Percentiles rank a stretch among this genome's conserved stretches.
Conservation (phyloP, 192 early-diverging fungal species). For the Coemansia sp. region DNA sequence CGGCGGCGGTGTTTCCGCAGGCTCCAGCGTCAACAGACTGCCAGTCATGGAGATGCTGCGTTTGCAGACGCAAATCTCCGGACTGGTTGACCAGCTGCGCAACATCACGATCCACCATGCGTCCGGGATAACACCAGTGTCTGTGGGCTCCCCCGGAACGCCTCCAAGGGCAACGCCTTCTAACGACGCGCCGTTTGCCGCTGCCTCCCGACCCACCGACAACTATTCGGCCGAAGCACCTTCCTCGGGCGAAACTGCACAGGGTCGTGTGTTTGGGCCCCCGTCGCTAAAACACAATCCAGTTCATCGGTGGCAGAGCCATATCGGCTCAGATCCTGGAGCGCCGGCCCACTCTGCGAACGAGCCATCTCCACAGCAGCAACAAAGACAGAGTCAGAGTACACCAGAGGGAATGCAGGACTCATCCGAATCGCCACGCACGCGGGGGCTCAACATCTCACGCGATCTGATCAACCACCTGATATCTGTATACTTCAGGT, state of each 20-base stretch:
- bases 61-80: slow-evolving; percentile 51
- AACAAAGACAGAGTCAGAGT: too few relatives aligned
- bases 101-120: slow-evolving; percentile 36
- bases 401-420: not conserved
- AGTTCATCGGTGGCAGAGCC: not conserved
- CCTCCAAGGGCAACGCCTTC: not conserved
- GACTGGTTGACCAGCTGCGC: slow-evolving; percentile 48
- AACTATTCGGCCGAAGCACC: not conserved
- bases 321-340: not conserved
- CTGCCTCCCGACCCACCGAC: not conserved
- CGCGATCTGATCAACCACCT: slow-evolving; percentile 51
- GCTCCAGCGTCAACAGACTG: not conserved
- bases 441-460: slow-evolving; percentile 28
- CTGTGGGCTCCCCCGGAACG: not conserved
- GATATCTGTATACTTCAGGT: slow-evolving; percentile 43
- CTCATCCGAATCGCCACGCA: not conserved
- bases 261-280: not conserved
- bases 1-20: not conserved
- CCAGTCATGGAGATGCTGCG: slow-evolving; percentile 52
- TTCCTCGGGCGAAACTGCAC: too few relatives aligned
- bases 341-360: not conserved
- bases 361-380: not conserved
- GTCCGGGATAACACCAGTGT: slow-evolving; percentile 19
- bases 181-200: not conserved
- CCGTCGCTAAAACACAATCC: not conserved